Base-by-base conservation (phyloP, 2,329 filamentous ascomycete species). In the Lachnum nothofagi region DNA sequence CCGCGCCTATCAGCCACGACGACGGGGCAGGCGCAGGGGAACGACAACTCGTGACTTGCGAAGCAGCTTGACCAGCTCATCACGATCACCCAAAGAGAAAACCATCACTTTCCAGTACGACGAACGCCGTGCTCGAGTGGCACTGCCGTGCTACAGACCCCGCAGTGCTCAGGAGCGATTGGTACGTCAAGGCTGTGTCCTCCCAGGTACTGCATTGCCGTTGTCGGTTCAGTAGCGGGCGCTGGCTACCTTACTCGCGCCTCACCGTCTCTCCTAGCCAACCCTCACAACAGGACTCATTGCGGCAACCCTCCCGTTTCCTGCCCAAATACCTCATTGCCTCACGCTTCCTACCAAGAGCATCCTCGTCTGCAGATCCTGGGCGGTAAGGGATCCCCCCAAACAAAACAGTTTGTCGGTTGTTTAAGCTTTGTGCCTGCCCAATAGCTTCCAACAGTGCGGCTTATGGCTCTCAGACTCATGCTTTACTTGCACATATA, bases 321-420 rank as follows among this genome's bases (percentile, higher is more conserved):
- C 16, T 22, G 25, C 20, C 27, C 14, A 7, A 31, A 35, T 17
- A 17, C 37, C 34, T 31, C 52, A 42, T 46, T 41, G 48, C 53
- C 51, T 51, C 48, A 46, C 51, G 50, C 44, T 35, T 40, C 41
- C 27, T 35, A 46, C 42, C 48, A 53, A 49, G 27, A 31, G n/a
- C 17, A 44, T 29, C 44, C 51, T 34, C 43, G 25, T 42, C 41
- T 23, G 46, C 44, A 31, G 44, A 47, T 42, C 45, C 27, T 25
- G 29, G 14, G 27, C 12, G 12, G 35, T 27, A 16, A 17, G 42
- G 42, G 17, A 33, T 22, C 20, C 41, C 16, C 31, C 33, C 40
- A 39, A 20, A 51, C 42, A 39, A 38, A 43, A 51, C 20, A 20
- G 27, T 31, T 17, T 20, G 31, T 37, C 22, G 27, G 20, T 14